Evolutionary conservation across 2,329 filamentous ascomycete genomes (phyloP).

Genomic region (Ophiostoma sp.): DNA sequence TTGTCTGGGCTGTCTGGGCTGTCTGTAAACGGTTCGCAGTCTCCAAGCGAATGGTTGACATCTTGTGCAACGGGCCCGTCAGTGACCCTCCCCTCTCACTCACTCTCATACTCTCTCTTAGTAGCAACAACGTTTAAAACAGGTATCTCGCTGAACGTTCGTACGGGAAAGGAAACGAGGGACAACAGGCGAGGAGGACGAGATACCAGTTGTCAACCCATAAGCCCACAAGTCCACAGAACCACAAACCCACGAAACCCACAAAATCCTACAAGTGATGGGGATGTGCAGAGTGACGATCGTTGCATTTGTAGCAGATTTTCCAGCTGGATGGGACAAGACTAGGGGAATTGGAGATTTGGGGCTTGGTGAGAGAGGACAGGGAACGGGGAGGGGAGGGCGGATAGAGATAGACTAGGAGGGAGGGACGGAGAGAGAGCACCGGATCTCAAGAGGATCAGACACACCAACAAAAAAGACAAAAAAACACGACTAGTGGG

Average conservation of each 20-base stretch:
- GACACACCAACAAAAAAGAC: neutral
- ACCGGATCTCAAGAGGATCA: slow-evolving; percentile 12
- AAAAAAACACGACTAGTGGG: neutral
- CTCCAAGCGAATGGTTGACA: slow-evolving; percentile 28
- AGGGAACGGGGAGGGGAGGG: neutral
- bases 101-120: neutral
- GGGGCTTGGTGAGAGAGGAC: neutral
- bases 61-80: slow-evolving; percentile 16
- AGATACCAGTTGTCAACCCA: neutral
- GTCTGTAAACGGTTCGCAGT: slow-evolving; percentile 24
- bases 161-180: neutral
- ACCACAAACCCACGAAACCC: neutral
- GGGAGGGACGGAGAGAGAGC: neutral
- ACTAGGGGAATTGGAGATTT: neutral
- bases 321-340: slow-evolving; percentile 16
- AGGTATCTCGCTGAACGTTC: slow-evolving; percentile 16
- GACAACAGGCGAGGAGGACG: neutral
- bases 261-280: neutral
- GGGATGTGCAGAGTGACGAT: neutral
- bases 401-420: neutral
- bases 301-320: neutral
- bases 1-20: neutral
- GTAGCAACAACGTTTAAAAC: slow-evolving; percentile 5
- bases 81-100: neutral
- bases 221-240: neutral